These are phyloP conservation scores for Diaporthe destruens DNA, from an alignment of 2,329 filamentous ascomycete genomes.

Conservation along the genomic window DNA sequence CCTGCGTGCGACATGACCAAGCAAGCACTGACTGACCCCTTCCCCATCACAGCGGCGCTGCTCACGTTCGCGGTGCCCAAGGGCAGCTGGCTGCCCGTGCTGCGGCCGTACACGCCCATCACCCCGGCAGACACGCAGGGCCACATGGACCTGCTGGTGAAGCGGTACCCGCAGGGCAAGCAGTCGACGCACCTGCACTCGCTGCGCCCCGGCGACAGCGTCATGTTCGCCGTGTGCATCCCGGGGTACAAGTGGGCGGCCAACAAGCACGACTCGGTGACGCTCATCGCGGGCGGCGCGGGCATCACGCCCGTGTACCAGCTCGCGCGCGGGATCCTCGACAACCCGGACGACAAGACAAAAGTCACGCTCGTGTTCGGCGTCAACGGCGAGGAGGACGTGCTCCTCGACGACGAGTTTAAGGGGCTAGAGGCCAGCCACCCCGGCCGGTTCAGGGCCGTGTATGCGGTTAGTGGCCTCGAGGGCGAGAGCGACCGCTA, in stretches of 20 bases:
- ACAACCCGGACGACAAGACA: conserved; percentile 72
- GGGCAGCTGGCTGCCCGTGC: conserved; percentile 68
- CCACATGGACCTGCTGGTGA: conserved; percentile 74
- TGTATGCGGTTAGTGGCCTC: conserved; percentile 57
- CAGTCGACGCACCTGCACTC: conserved; percentile 76
- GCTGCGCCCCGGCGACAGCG: conserved; percentile 70
- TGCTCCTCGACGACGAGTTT: conserved; percentile 69
- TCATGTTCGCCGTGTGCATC: conserved; percentile 69
- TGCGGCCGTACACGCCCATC: conserved; percentile 77
- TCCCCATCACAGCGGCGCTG: conserved; percentile 61
- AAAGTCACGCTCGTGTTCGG: conserved; percentile 75
- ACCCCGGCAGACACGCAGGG: conserved; percentile 66
- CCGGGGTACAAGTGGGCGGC: conserved; percentile 67
- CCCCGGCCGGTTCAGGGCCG: conserved; percentile 67
- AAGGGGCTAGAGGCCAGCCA: conserved; percentile 61
- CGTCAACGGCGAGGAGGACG: conserved; percentile 73
- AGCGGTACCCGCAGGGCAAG: conserved; percentile 75
- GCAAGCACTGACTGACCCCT: too few relatives aligned
- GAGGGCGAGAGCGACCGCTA: conserved; percentile 26
- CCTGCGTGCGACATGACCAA: too few relatives aligned
- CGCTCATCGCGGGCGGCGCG: conserved; percentile 77
- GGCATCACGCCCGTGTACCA: conserved; percentile 80
- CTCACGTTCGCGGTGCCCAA: conserved; percentile 71
- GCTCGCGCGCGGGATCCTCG: conserved; percentile 71
- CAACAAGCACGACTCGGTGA: conserved; percentile 64